Base-by-base conservation (phyloP, 2,329 filamentous ascomycete species). In the Coniochaeta pulveracea region DNA sequence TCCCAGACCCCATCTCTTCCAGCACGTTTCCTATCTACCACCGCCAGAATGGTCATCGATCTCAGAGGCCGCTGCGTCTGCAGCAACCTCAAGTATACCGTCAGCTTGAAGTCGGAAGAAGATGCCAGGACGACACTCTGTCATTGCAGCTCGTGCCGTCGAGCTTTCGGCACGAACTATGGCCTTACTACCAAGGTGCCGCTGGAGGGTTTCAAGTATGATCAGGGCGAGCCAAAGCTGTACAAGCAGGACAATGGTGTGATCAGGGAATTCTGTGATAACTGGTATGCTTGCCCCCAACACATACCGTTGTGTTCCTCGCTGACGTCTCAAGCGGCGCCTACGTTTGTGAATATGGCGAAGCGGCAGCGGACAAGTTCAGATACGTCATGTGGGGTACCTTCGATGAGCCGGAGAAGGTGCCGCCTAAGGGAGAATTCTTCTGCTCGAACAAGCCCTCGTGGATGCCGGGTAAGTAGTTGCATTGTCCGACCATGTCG, bases 401-500 rank as follows among this genome's bases (percentile, higher is more conserved):
- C 0, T 47, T 72, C 4, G 66, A 72, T 36, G 54, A 66, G 14
- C 61, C 60, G 0, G 61, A 64, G 10, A 54, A 49, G 33, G 46
- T 71, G 8, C 61, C 64, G 5, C 66, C 66, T 0, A 70, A 69
- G 42, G 67, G 66, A 0, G 66, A 72, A 40, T 72, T 72, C 50
- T 72, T 69, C 41, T 69, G 64, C 45, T 65, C 56, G 34, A 46
- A 54, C 24, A 50, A 63, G 36, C 52, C 57, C 5, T 47, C 42
- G 2, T 72, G 68, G 68, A 69, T 69, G 62, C 64, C 63, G 3
- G 58, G 64, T 43, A 51, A 67, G 2, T 9, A 26, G 2, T 17
- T 17, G 7, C 24, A n/a, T 12, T 1, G 12, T 16, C 12, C 30
- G 34, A 28, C 24, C 15, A 21, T 34, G 11, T 31, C 4, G n/a